Evolutionary conservation across 1,284 basidiomycete species (phyloP).

Genomic region (Hemileia vastatrix): DNA sequence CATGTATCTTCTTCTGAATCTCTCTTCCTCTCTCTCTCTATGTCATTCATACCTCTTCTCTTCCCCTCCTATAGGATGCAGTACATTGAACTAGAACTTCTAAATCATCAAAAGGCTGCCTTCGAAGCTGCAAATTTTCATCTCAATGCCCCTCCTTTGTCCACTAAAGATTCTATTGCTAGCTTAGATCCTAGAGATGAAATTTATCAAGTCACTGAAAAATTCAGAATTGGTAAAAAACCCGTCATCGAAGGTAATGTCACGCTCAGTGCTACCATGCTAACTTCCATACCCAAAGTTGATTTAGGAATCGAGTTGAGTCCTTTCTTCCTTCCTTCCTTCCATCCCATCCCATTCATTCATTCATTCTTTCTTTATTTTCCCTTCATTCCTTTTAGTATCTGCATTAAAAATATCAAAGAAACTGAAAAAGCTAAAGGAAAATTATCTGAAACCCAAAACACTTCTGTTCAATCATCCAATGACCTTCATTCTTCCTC

Average conservation of each 20-base stretch:
- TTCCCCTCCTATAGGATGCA: constrained; percentile 70
- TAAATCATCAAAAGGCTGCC: constrained; percentile 63
- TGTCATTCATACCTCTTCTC: not conserved
- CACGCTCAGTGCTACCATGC: constrained; percentile 81
- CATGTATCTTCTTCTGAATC: constrained; percentile 72
- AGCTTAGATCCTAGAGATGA: constrained; percentile 65
- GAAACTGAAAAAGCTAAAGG: constrained; percentile 92
- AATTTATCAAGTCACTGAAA: constrained; percentile 66
- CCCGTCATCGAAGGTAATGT: constrained; percentile 68
- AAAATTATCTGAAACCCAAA: constrained; percentile 61
- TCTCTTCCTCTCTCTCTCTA: too few relatives aligned
- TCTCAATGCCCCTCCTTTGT: constrained; percentile 37
- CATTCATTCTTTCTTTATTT: not conserved
- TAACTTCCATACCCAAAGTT: constrained; percentile 86
- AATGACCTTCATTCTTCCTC: too few relatives aligned
- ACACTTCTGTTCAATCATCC: too few relatives aligned
- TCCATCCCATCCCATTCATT: constrained; percentile 1
- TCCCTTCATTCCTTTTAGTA: constrained; percentile 49
- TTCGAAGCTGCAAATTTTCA: constrained; percentile 48
- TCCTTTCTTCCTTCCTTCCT: not conserved
- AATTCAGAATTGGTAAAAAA: constrained; percentile 46
- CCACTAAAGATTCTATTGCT: constrained; percentile 38
- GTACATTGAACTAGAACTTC: constrained; percentile 88
- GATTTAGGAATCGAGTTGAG: constrained; percentile 96
- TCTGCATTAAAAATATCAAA: constrained; percentile 84